These are phyloP conservation scores for Aciculosporium take DNA, from an alignment of 2,329 filamentous ascomycete species.

Conservation along the genomic window DNA sequence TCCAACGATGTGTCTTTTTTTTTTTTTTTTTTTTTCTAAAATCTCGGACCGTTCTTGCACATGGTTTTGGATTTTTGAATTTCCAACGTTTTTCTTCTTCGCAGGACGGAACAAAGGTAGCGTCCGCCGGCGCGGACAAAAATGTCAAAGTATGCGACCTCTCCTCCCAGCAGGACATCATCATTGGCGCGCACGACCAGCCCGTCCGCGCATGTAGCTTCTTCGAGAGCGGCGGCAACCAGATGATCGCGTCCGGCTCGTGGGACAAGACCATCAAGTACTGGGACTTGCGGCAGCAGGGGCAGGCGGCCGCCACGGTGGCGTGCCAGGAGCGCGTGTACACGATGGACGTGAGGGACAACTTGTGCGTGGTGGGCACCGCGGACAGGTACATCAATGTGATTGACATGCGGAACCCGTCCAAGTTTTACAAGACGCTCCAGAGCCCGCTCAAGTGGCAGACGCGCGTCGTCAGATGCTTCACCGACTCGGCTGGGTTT, in stretches of 20 bases:
- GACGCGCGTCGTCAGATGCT: conserved; percentile 88
- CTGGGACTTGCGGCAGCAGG: conserved; percentile 61
- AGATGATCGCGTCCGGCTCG: conserved; percentile 81
- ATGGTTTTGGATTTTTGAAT: too few relatives aligned
- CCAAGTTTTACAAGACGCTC: conserved; percentile 88
- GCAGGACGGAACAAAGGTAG: conserved; percentile 80
- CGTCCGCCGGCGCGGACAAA: conserved; percentile 82
- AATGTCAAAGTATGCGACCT: conserved; percentile 80
- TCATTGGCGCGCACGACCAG: conserved; percentile 74
- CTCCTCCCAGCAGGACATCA: conserved; percentile 46
- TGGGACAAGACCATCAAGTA: conserved; percentile 89
- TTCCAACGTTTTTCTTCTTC: background rate
- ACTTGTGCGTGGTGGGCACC: conserved; percentile 80
- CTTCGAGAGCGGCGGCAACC: conserved; percentile 55
- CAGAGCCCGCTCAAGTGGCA: conserved; percentile 98
- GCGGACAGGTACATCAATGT: conserved; percentile 95
- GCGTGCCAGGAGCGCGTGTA: conserved; percentile 68
- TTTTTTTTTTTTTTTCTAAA: too few relatives aligned
- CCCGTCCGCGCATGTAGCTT: conserved; percentile 68
- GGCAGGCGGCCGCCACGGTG: conserved; percentile 47
- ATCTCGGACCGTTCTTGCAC: too few relatives aligned
- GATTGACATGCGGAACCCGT: conserved; percentile 76
- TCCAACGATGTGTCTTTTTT: too few relatives aligned
- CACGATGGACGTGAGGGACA: conserved; percentile 78
- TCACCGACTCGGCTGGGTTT: conserved; percentile 80